Conservation (phyloP, 176 grass and related monocot genomes). For the Ensete glaucum region DNA sequence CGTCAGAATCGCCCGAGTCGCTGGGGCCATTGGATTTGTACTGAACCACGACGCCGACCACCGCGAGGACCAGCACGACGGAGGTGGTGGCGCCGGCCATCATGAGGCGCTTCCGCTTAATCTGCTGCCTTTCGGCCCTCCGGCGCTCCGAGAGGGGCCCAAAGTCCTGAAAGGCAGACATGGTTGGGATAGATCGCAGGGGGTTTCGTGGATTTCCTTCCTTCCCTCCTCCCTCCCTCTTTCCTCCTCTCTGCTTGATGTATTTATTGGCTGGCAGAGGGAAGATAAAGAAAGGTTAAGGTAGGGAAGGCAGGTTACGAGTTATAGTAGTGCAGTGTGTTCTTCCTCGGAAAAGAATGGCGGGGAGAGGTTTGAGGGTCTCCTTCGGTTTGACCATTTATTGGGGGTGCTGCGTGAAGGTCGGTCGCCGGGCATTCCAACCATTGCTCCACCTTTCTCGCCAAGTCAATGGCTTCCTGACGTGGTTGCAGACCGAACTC, state of each 20-base stretch:
- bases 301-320: conserved; percentile 2
- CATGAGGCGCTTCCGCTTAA: conserved; percentile 45
- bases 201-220: background rate
- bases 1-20: conserved; percentile 5
- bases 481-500: too few species aligned
- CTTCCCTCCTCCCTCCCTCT: background rate
- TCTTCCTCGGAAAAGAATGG: conserved; percentile 43
- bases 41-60: conserved; percentile 25
- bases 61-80: conserved; percentile 38
- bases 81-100: conserved; percentile 33
- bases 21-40: conserved; percentile 25
- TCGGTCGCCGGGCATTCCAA: too few species aligned
- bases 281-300: conserved; percentile 23
- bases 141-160: conserved; percentile 84
- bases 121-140: conserved; percentile 53
- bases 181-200: conserved; percentile 13
- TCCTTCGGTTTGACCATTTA: background rate
- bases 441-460: too few species aligned
- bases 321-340: conserved; percentile 32
- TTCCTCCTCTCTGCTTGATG: conserved; percentile 46
- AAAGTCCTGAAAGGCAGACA: conserved; percentile 83
- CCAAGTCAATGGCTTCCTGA: too few species aligned
- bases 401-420: too few species aligned
- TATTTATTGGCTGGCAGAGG: conserved; percentile 49
- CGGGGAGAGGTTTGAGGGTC: conserved; percentile 44